Conservation (phyloP, 176 grass and related monocot genomes). For the Cymbopogon citratus region DNA sequence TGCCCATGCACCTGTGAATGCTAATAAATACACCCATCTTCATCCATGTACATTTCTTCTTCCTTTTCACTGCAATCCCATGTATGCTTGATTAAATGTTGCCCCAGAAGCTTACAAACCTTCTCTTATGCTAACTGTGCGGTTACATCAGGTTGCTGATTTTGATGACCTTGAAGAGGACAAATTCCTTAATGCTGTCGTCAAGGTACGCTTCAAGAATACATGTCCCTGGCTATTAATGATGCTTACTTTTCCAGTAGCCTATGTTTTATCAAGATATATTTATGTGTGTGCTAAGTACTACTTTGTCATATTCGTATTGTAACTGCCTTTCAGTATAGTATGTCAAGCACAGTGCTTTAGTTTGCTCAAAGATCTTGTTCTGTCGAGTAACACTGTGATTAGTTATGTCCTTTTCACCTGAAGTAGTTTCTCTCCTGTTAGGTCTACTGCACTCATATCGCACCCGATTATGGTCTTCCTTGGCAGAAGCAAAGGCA, state of each 20-base stretch:
- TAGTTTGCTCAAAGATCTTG: conserved; percentile 4
- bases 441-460: conserved; percentile 95
- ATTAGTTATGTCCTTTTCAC: conserved; percentile 7
- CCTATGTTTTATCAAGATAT: neutral
- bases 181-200: no score
- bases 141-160: no score
- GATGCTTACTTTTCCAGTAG: neutral
- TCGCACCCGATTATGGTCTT: conserved; percentile 84
- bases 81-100: neutral
- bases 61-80: neutral
- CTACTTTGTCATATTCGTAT: conserved; percentile 14
- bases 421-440: conserved; percentile 26
- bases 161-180: no score
- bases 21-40: neutral
- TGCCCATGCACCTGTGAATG: neutral
- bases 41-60: neutral
- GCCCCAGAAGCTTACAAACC: no score
- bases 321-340: neutral
- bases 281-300: neutral
- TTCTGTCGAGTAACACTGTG: neutral
- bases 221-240: no score
- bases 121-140: no score
- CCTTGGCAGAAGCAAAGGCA: conserved; percentile 98
- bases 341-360: neutral
- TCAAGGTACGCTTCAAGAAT: no score